Percentiles rank a stretch among this genome's conserved stretches.
phyloP scores from a whole-genome alignment of 2,329 filamentous ascomycete genomes.

The Diaporthe velutina region DNA sequence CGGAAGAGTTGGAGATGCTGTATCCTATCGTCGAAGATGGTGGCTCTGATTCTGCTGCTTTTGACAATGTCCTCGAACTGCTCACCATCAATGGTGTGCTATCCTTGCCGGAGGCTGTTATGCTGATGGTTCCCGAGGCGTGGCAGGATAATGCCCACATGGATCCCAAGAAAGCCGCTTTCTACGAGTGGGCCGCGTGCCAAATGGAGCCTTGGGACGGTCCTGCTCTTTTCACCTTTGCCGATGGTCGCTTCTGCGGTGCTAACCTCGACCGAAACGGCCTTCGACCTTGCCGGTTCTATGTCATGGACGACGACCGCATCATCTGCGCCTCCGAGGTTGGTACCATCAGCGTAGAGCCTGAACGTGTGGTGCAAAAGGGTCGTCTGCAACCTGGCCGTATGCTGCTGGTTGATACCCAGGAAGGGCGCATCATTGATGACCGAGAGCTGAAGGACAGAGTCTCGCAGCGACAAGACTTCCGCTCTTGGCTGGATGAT shows the following conservation, averaged over 20 bases:
- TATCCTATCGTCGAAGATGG: slow-evolving; percentile 98
- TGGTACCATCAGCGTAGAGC: slow-evolving; percentile 91
- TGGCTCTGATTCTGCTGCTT: slow-evolving; percentile 95
- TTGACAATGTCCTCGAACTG: slow-evolving; percentile 95
- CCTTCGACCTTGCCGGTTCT: slow-evolving; percentile 95
- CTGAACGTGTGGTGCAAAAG: slow-evolving; percentile 91
- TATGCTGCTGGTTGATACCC: slow-evolving; percentile 95
- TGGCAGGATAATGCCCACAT: slow-evolving; percentile 95
- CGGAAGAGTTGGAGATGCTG: slow-evolving; percentile 88
- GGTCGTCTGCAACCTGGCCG: slow-evolving; percentile 93
- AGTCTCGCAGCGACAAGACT: slow-evolving; percentile 88
- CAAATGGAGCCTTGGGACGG: slow-evolving; percentile 99
- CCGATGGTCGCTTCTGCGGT: slow-evolving; percentile 95
- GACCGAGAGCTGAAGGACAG: slow-evolving; percentile 92
- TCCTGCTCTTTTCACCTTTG: slow-evolving; percentile 95
- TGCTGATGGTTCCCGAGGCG: slow-evolving; percentile 98
- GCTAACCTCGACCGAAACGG: slow-evolving; percentile 97
- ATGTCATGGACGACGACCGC: slow-evolving; percentile 95
- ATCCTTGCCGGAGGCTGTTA: slow-evolving; percentile 94
- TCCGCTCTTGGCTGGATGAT: slow-evolving; percentile 88
- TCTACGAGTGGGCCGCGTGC: slow-evolving; percentile 98
- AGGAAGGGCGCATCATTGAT: slow-evolving; percentile 91
- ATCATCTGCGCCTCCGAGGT: slow-evolving; percentile 98
- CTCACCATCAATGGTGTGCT: slow-evolving; percentile 96
- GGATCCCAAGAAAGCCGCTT: slow-evolving; percentile 95